phyloP scores from a whole-genome alignment of 768 basidiomycete species.

The Hortiboletus flavorubellus region DNA sequence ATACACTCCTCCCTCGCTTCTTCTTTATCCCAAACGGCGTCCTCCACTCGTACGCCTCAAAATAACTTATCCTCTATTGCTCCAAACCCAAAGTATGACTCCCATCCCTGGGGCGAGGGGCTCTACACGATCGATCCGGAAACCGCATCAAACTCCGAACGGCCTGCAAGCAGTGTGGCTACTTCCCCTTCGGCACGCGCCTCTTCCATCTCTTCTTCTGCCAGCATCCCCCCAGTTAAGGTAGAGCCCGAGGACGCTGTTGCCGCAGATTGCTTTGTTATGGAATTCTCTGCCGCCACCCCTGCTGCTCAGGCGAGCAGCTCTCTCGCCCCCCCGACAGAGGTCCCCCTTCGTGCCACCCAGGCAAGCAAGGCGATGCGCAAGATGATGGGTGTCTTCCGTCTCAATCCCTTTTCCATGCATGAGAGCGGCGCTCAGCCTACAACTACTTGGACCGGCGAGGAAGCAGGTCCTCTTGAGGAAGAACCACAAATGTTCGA shows the following conservation, averaged over 20 bases:
- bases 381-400: constrained; percentile 73
- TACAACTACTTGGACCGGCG: constrained; percentile 42
- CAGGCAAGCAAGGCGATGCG: constrained; percentile 70
- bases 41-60: constrained; percentile 16
- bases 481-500: constrained; percentile 62
- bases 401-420: constrained; percentile 73
- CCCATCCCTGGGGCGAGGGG: constrained; percentile 29
- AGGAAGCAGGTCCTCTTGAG: constrained; percentile 56
- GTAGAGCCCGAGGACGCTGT: constrained; percentile 29
- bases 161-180: constrained; percentile 33
- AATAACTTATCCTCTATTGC: constrained; percentile 15
- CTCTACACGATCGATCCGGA: constrained; percentile 34
- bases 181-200: constrained; percentile 35
- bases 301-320: constrained; percentile 33
- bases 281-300: constrained; percentile 32
- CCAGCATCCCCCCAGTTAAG: constrained; percentile 29
- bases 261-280: constrained; percentile 32
- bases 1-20: constrained; percentile 16
- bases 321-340: constrained; percentile 51
- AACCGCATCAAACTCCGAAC: constrained; percentile 33
- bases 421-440: constrained; percentile 48
- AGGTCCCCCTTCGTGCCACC: constrained; percentile 73
- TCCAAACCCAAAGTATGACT: constrained; percentile 20
- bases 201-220: constrained; percentile 32
- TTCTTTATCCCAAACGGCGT: constrained; percentile 13